phyloP scores from a whole-genome alignment of 495 filamentous ascomycete species.

The Rostrohypoxylon terebratum region DNA sequence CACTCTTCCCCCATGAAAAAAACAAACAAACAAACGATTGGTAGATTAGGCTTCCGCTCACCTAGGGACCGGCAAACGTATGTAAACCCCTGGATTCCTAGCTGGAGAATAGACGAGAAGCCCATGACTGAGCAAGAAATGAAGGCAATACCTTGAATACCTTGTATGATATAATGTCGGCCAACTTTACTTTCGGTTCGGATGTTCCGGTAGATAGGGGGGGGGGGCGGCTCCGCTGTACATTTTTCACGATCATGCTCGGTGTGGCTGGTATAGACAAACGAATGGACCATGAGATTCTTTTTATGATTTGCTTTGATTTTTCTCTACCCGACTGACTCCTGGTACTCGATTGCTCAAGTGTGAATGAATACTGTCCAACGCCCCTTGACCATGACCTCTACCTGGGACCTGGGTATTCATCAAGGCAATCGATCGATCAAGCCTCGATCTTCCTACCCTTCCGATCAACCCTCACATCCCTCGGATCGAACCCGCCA shows the following conservation, averaged over 20 bases:
- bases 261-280: conserved; percentile 48
- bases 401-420: not conserved
- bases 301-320: not conserved
- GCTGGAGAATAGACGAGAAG: conserved; percentile 8
- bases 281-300: conserved; percentile 44
- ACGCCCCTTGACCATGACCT: conserved; percentile 19
- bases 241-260: conserved; percentile 32
- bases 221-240: conserved; percentile 36
- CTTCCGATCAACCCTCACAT: conserved; percentile 85
- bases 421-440: conserved; percentile 1
- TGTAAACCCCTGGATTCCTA: not conserved
- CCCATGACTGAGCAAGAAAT: not conserved
- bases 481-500: conserved; percentile 91
- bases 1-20: conserved; percentile 35
- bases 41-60: not conserved
- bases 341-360: conserved; percentile 6
- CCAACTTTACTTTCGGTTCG: conserved; percentile 19
- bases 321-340: not conserved
- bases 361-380: conserved; percentile 3
- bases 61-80: not conserved
- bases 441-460: conserved; percentile 63
- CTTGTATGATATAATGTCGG: conserved; percentile 40
- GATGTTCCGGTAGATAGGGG: conserved; percentile 28
- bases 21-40: not conserved
- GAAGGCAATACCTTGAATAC: conserved; percentile 18